Conservation (phyloP, 2,329 filamentous ascomycete species). For the Pseudonectria buxi region DNA sequence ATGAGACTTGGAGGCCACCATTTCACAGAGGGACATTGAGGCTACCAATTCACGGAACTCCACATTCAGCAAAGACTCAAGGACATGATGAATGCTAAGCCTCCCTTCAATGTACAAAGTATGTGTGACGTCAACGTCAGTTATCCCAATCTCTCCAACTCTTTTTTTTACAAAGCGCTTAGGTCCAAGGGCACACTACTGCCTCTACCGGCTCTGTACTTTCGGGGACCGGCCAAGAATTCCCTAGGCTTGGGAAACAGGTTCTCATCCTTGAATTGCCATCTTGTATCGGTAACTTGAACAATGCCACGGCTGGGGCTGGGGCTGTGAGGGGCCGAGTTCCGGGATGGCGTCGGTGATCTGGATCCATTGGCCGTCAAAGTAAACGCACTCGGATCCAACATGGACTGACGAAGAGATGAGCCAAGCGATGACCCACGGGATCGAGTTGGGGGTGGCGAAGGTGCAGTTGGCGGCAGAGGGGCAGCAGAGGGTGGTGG, state of each 20-base stretch:
- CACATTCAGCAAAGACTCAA: no score
- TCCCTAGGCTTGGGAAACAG: constrained; percentile 79
- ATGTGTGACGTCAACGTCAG: constrained; percentile 4
- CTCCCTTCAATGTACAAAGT: constrained; percentile 1
- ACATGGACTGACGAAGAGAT: constrained; percentile 52
- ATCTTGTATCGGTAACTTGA: constrained; percentile 69
- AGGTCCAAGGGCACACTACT: constrained; percentile 92
- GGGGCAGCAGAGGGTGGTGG: constrained; percentile 29
- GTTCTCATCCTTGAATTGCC: constrained; percentile 78
- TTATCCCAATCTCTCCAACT: constrained; percentile 6
- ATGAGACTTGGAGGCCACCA: no score
- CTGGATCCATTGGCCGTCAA: constrained; percentile 57
- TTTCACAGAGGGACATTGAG: no score
- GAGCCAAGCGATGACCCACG: constrained; percentile 43
- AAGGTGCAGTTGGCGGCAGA: constrained; percentile 29
- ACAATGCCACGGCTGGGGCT: constrained; percentile 33
- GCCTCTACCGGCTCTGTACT: constrained; percentile 83
- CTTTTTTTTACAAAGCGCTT: constrained; percentile 40
- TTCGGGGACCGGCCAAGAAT: constrained; percentile 66
- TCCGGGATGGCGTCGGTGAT: constrained; percentile 39
- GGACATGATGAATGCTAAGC: constrained; percentile 2
- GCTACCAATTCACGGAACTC: no score
- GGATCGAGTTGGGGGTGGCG: constrained; percentile 31
- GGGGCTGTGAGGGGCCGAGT: constrained; percentile 24
- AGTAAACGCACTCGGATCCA: constrained; percentile 73